Evolutionary conservation across 164 flowering plant genomes (phyloP), one percentile per base, ranked within the genome.

Genomic region (Liquidambar formosana): DNA sequence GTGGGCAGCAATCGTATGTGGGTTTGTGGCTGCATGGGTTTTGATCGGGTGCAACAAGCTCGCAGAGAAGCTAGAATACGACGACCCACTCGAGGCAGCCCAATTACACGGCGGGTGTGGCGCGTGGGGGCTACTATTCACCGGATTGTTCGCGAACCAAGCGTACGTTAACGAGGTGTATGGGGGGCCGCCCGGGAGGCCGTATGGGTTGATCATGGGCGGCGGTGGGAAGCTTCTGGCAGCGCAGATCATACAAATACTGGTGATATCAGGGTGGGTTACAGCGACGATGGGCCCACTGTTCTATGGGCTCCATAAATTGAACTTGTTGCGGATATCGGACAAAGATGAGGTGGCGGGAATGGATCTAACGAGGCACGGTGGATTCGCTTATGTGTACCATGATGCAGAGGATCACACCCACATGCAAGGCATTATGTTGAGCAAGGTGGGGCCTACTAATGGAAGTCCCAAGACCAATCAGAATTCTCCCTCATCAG

Each of bases 31-130:
- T 5, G 57, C 77, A 0, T 73, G 77, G 74, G 80, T 77, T 21
- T 49, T 77, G n/a, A 77, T 69, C 4, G 74, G 74, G 57, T 27
- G 22, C 57, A 77, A 77, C 76, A 66, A 33, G 65, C 54, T 73
- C 5, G 80, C 80, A 2, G 77, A 66, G 66, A 70, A 61, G 54
- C 8, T 73, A 2, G 44, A 70, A 27, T 77, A 61, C 23, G 80
- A 77, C 26, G 80, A 77, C 63, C 80, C 80, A 13, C 72, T 77
- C 4, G 80, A 77, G 71, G 80, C 80, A 19, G 77, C 77, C 1
- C 80, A 77, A 44, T 49, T 77, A 16, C 79, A 73, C 57, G 79
- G 73, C 16, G 79, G 79, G 11, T 77, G 79, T 26, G 80, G 80
- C 0, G 65, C 69, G n/a, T 77, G 80, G 80, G 80, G 80, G 18